phyloP scores from a whole-genome alignment of 192 early-diverging fungal species.

The Linnemannia elongata region DNA sequence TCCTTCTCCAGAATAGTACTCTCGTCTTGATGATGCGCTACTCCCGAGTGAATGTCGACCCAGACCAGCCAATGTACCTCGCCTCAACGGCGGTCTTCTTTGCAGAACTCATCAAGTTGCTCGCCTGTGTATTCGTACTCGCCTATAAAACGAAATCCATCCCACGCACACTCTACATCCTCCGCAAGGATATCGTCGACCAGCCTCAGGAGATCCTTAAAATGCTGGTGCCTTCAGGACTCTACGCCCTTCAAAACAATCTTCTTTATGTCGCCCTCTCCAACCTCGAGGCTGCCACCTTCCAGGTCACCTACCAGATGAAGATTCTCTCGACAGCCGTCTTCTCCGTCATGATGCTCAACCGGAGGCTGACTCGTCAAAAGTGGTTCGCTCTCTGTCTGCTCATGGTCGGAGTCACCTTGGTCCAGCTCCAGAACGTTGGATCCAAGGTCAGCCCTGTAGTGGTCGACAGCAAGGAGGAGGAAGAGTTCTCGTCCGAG shows the following conservation, averaged over 20 bases:
- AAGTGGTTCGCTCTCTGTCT: conserved; percentile 85
- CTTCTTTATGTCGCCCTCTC: conserved; percentile 84
- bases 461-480: conserved; percentile 31
- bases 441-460: conserved; percentile 11
- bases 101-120: conserved; percentile 88
- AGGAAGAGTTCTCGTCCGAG: conserved; percentile 34
- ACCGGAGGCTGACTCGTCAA: conserved; percentile 65
- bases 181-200: conserved; percentile 67
- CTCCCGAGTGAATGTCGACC: conserved; percentile 75
- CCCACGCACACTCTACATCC: conserved; percentile 51
- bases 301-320: conserved; percentile 93
- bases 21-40: conserved; percentile 94
- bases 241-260: conserved; percentile 91
- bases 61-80: conserved; percentile 79
- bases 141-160: conserved; percentile 61
- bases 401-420: conserved; percentile 83
- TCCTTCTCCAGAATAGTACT: conserved; percentile 92
- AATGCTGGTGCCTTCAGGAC: conserved; percentile 82
- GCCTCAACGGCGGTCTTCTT: conserved; percentile 94
- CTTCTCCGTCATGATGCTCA: conserved; percentile 85
- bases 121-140: conserved; percentile 66
- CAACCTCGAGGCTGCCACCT: conserved; percentile 87
- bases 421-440: conserved; percentile 81
- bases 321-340: conserved; percentile 92
- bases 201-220: conserved; percentile 78